Percentiles rank a stretch among this genome's conserved stretches.
These are phyloP conservation scores for Lichtheimia ramosa DNA, from an alignment of 371 early-diverging fungal genomes.

Conservation along the genomic window DNA sequence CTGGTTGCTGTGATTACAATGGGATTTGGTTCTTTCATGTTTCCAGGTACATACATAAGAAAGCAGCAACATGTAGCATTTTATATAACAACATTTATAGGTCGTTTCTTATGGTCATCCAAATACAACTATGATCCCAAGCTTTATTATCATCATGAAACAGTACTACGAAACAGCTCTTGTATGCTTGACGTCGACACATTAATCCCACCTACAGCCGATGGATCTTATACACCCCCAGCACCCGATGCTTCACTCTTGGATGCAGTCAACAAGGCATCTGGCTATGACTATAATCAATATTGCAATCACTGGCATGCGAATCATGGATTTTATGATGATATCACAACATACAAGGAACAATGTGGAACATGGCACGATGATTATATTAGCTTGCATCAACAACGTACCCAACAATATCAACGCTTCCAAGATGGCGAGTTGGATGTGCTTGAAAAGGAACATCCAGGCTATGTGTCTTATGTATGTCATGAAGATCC, in stretches of 20 bases:
- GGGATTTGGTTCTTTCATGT: constrained; percentile 30
- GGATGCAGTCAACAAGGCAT: constrained; percentile 27
- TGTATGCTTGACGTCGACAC: constrained; percentile 13
- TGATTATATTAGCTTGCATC: constrained; percentile 32
- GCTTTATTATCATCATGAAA: neutral
- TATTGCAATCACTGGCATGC: constrained; percentile 40
- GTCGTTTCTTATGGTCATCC: constrained; percentile 3
- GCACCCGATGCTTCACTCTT: constrained; percentile 33
- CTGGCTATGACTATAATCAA: constrained; percentile 29
- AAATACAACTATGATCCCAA: neutral
- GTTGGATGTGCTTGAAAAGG: too few relatives aligned
- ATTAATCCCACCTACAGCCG: constrained; percentile 27
- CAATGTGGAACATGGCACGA: constrained; percentile 54
- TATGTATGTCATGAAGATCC: constrained; percentile 46
- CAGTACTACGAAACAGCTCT: constrained; percentile 4
- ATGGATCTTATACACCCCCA: constrained; percentile 48
- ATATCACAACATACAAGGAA: constrained; percentile 25
- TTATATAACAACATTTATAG: too few relatives aligned
- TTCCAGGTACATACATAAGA: constrained; percentile 27
- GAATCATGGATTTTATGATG: constrained; percentile 18
- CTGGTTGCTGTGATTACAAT: constrained; percentile 37
- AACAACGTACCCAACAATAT: constrained; percentile 30
- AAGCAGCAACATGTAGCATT: too few relatives aligned
- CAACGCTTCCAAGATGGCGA: constrained; percentile 9
- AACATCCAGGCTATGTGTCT: constrained; percentile 16